Conservation (phyloP, 2,329 filamentous ascomycete species). For the Aspergillus amoenus region DNA sequence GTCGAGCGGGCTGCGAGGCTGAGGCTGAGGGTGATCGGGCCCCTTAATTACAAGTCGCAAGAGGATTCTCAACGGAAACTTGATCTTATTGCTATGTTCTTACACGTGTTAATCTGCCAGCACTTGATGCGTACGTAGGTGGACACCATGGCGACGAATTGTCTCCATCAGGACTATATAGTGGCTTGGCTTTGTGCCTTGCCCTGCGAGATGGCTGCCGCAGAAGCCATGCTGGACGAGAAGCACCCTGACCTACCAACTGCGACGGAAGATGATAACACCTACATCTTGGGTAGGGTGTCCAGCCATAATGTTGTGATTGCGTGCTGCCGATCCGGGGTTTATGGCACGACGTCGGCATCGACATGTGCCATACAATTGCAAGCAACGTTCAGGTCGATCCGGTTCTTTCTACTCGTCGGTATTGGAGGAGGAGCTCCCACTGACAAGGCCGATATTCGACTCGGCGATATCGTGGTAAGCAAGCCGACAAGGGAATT, state of each 20-base stretch:
- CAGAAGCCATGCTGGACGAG: constrained; percentile 10
- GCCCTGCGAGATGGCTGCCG: constrained; percentile 12
- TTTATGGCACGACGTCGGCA: constrained; percentile 8
- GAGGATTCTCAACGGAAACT: no score
- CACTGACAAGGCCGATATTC: constrained; percentile 3
- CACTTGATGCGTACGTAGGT: not conserved
- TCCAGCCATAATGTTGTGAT: constrained; percentile 4
- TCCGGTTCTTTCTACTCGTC: constrained; percentile 5
- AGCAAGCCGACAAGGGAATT: not conserved
- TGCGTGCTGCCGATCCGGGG: constrained; percentile 2
- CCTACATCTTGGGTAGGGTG: constrained; percentile 3
- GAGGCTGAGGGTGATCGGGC: not conserved
- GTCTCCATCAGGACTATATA: constrained; percentile 9
- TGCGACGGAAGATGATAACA: not conserved
- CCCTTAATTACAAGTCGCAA: no score
- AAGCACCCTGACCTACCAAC: not conserved
- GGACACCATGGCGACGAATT: not conserved
- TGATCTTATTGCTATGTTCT: no score
- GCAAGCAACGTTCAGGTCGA: not conserved
- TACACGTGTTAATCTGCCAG: no score
- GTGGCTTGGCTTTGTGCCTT: constrained; percentile 18
- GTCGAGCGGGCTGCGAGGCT: not conserved
- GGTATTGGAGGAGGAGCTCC: constrained; percentile 16
- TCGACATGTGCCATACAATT: not conserved
- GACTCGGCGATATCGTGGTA: constrained; percentile 7